These are phyloP conservation scores for Lithospermum erythrorhizon DNA, from an alignment of 257 asterid species.

Conservation along the genomic window DNA sequence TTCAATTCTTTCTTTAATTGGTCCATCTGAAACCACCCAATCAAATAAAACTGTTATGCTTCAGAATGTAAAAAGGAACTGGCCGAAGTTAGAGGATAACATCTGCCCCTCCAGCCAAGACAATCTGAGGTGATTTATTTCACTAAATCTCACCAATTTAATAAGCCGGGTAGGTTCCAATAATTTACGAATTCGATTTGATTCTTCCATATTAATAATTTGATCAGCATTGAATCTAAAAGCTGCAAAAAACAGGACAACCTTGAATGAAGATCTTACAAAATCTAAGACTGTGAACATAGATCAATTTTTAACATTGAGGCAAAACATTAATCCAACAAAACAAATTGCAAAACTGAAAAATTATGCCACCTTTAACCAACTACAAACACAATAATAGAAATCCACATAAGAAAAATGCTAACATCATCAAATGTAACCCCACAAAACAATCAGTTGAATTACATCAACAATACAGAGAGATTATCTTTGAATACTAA, in stretches of 20 bases:
- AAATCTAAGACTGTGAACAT: not conserved
- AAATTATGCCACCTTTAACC: not conserved
- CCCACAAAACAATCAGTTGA: not conserved
- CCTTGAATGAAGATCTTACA: not conserved
- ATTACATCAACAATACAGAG: not conserved
- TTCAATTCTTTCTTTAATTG: not conserved
- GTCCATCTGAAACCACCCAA: constrained; percentile 1
- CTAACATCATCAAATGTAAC: too few relatives aligned
- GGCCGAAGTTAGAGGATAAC: too few relatives aligned
- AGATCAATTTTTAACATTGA: not conserved
- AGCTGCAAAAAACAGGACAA: constrained; percentile 24
- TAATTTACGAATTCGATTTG: constrained; percentile 56
- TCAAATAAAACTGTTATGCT: constrained; percentile 13
- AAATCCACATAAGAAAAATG: too few relatives aligned
- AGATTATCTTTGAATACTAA: not conserved
- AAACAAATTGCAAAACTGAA: too few relatives aligned
- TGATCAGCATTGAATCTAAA: constrained; percentile 62
- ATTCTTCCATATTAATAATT: constrained; percentile 77
- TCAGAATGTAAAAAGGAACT: not conserved
- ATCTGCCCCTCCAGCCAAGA: too few relatives aligned
- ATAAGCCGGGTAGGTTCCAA: constrained; percentile 72
- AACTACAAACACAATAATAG: not conserved
- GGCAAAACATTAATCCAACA: not conserved
- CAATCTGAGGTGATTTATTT: not conserved
- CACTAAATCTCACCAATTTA: constrained; percentile 39